Evolutionary conservation across 2,329 filamentous ascomycete species (phyloP), one percentile per base, ranked within the genome.

Genomic region (Coleophoma crateriformis): DNA sequence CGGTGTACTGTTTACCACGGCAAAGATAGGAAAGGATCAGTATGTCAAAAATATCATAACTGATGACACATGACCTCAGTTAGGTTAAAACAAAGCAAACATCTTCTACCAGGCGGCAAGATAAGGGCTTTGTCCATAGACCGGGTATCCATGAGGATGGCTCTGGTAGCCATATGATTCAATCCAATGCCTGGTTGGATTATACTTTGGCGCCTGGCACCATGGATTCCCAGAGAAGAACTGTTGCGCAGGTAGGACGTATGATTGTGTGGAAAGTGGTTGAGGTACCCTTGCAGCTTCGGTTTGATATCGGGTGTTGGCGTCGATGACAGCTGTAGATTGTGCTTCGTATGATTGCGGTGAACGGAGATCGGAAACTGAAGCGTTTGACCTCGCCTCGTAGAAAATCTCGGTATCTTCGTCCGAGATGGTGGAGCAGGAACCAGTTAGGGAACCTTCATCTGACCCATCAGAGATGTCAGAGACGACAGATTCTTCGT

Each of bases 401-500:
- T 50, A 57, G 45, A 57, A 50, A 22, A 51, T 47, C 19, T 56
- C 55, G 10, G 54, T 54, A 22, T 50, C 51, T 20, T 40, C 39
- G 34, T 59, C 57, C 19, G 58, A 61, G 8, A 55, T 44, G 14
- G 58, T 55, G 10, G 58, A 58, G 44, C 57, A 59, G 33, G 59
- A 58, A 14, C 57, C 54, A 33, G 54, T 56, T 43, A 59, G 48
- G 44, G 59, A 61, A 13, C 56, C 58, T 35, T 56, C 54, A 19
- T 45, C 35, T 1, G 41, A 44, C 12, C 19, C 20, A 33, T 44
- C 41, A 15, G 41, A 44, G 15, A 10, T 8, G 32, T 60, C 57
- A 15, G 78, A 81, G 17, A 72, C 72, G 20, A 81, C 69, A 19
- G 78, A 81, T 27, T 76, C 78, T 55, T 78, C 74, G 57, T 81